phyloP scores from a whole-genome alignment of 108 stramenopile species.

The Pelagomonas calceolata region DNA sequence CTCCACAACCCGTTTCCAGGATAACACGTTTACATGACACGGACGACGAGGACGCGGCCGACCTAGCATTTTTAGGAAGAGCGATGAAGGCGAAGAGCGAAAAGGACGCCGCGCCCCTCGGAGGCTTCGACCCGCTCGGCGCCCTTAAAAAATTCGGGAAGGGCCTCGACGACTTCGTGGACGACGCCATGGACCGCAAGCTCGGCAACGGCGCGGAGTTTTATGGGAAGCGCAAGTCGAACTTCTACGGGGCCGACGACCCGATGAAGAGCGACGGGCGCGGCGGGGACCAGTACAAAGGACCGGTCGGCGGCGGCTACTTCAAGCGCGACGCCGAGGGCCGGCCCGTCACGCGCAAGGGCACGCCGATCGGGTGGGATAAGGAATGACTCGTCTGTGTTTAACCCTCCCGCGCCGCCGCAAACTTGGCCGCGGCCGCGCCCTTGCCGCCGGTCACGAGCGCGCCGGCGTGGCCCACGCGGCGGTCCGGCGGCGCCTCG shows the following conservation, averaged over 20 bases:
- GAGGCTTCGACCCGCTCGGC: too few relatives aligned
- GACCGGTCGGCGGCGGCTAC: neutral
- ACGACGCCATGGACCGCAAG: neutral
- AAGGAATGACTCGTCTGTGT: too few relatives aligned
- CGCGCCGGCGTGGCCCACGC: conserved; percentile 99
- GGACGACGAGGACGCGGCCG: too few relatives aligned
- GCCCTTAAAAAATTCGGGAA: neutral
- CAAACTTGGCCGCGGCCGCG: conserved; percentile 87
- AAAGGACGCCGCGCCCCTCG: too few relatives aligned
- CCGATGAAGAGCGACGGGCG: neutral
- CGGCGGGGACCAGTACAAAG: neutral
- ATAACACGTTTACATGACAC: too few relatives aligned
- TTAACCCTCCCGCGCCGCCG: too few relatives aligned
- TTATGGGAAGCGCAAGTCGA: neutral
- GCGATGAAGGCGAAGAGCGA: too few relatives aligned
- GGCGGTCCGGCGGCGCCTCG: conserved; percentile 93
- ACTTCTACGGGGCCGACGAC: neutral
- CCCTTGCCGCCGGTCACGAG: conserved; percentile 97
- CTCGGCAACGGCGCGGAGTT: neutral
- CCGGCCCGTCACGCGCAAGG: neutral
- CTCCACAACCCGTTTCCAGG: too few relatives aligned
- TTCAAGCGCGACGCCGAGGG: neutral
- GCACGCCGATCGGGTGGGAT: neutral
- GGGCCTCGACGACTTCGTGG: neutral
- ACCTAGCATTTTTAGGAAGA: too few relatives aligned